Base-by-base conservation (phyloP, 2,329 filamentous ascomycete genomes). In the Daldinia sp. region DNA sequence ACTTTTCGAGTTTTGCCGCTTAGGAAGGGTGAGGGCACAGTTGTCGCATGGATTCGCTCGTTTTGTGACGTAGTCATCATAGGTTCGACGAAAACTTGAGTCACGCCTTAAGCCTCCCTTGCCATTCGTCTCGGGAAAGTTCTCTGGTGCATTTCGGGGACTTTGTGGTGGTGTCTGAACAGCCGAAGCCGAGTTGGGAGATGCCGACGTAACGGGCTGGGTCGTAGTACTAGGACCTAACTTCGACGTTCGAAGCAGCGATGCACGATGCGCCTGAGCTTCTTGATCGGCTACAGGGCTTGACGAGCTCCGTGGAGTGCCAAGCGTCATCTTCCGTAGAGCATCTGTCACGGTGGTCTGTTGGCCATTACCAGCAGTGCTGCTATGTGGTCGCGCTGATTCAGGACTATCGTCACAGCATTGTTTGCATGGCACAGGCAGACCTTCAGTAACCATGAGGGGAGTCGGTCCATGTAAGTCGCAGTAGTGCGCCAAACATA, bases 401-500 rank as follows among this genome's bases (percentile, higher is more conserved):
- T 80, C 78, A 48, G 75, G 71, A 13, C 69, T 70, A 23, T 82
- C 81, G 68, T 90, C 86, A 75, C 84, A 87, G 76, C 89, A 92
- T 73, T 84, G 82, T 64, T 82, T 82, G 75, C 89, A 92, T 54
- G 86, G 83, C 12, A 88, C 86, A 1, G 88, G 87, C 13, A 90
- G 80, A 55, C 88, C 89, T 77, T 92, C 89, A 39, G 89, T 92
- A 74, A 91, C 89, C 87, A 92, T 90, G 65, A 92, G 79, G 56
- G 89, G 89, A 53, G 89, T 91, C 55, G 89, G 89, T 69, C 89
- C 89, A 80, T 92, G 89, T 70, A 88, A 84, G 78, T 92, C 89
- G 83, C 89, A 92, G 77, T 91, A 91, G 78, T 91, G 89, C 74
- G 89, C 89, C 74, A 92, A 84, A 78, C 88, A 90, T 77, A 91